A percentile compares a stretch with the other conserved stretches of the same genome.
Conservation (phyloP, 2,329 filamentous ascomycete species). For the Alternaria burnsii region DNA sequence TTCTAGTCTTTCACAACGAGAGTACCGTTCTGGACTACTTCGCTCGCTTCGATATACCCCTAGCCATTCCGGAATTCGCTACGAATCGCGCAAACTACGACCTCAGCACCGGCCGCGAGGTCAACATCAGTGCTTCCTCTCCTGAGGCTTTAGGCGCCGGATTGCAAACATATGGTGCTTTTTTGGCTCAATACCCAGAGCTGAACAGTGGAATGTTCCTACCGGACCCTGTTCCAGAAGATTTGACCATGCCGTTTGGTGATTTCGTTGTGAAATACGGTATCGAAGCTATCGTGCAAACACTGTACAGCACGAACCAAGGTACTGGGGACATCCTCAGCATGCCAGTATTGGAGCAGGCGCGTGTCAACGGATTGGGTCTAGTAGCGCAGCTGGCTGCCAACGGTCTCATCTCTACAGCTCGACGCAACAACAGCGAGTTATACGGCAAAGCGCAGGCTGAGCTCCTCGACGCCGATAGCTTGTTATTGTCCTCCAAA, state of each 20-base stretch:
- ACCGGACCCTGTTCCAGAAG: slow-evolving; percentile 55
- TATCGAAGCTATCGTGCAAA: slow-evolving; percentile 48
- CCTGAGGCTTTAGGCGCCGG: not conserved
- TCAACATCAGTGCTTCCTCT: slow-evolving; percentile 6
- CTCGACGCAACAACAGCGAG: slow-evolving; percentile 10
- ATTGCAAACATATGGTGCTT: not conserved
- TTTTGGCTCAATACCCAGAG: not conserved
- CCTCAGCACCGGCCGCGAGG: slow-evolving; percentile 39
- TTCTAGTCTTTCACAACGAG: slow-evolving; percentile 51
- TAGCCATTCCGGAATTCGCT: not conserved
- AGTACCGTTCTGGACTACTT: slow-evolving; percentile 45
- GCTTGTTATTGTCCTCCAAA: slow-evolving; percentile 20
- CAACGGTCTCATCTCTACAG: slow-evolving; percentile 8
- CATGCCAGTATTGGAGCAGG: slow-evolving; percentile 50
- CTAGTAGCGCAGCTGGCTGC: not conserved
- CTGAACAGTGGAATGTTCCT: slow-evolving; percentile 54
- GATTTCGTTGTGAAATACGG: slow-evolving; percentile 60
- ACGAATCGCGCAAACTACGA: slow-evolving; percentile 25
- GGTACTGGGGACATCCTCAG: slow-evolving; percentile 52
- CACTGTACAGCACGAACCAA: not conserved
- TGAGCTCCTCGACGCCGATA: slow-evolving; percentile 16
- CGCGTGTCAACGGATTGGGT: slow-evolving; percentile 12
- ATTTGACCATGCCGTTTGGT: slow-evolving; percentile 59
- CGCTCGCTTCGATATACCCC: slow-evolving; percentile 23
- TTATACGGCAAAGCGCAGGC: slow-evolving; percentile 10